A percentile compares a stretch with the other conserved stretches of the same genome.
Evolutionary conservation across 2,329 filamentous ascomycete species (phyloP).

Genomic region (Dactylonectria estremocensis): DNA sequence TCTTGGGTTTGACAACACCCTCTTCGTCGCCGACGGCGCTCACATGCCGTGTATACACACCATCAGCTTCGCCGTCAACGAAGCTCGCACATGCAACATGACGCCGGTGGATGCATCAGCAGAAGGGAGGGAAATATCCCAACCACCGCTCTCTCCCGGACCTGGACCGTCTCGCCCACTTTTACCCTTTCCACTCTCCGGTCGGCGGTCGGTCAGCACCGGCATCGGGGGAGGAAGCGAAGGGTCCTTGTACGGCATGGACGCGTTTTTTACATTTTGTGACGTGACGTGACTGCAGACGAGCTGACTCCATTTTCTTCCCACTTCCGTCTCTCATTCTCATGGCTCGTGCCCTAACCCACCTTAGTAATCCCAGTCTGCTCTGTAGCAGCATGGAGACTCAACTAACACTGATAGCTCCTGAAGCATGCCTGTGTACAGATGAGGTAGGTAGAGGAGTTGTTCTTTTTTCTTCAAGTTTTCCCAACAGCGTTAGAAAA

Average conservation of each 20-base stretch:
- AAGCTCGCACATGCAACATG: constrained; percentile 10
- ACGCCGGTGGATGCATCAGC: not conserved
- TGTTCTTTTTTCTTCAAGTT: not conserved
- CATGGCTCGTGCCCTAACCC: constrained; percentile 14
- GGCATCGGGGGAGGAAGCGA: constrained; percentile 35
- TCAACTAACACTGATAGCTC: not conserved
- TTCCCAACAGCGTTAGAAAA: not conserved
- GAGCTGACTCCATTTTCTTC: not conserved
- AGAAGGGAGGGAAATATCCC: not conserved
- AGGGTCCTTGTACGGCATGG: constrained; percentile 4
- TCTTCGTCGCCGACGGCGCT: constrained; percentile 2
- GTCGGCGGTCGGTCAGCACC: constrained; percentile 32
- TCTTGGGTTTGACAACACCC: not conserved
- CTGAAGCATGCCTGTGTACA: not conserved
- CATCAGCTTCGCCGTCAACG: constrained; percentile 7
- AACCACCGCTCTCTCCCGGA: not conserved
- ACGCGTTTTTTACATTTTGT: constrained; percentile 3
- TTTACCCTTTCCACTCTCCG: constrained; percentile 10
- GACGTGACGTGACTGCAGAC: not conserved
- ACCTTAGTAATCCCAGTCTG: constrained; percentile 2
- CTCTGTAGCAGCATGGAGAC: constrained; percentile 7
- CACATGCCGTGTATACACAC: not conserved
- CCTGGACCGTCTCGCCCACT: constrained; percentile 6
- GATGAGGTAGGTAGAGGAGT: not conserved
- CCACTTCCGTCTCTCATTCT: not conserved